A percentile compares a stretch with the other conserved stretches of the same genome.
Evolutionary conservation across 2,329 filamentous ascomycete genomes (phyloP).

Genomic region (Colletotrichum sublineola): DNA sequence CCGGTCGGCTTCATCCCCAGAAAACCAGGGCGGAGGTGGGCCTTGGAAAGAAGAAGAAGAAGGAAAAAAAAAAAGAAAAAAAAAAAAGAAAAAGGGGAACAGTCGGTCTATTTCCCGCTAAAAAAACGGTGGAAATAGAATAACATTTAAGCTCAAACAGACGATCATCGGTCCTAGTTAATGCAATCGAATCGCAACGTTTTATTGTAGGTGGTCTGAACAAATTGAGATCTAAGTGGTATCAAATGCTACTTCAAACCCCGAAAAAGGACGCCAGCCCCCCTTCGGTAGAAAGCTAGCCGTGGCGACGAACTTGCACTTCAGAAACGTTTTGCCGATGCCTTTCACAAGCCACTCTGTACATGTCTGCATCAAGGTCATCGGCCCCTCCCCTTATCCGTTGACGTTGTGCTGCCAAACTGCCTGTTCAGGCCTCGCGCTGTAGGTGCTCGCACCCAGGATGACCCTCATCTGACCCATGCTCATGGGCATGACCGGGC

Average conservation of each 20-base stretch:
- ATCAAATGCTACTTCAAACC: constrained; percentile 13
- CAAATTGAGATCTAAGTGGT: constrained; percentile 28
- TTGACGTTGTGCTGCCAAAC: constrained; percentile 63
- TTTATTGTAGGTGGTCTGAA: background rate
- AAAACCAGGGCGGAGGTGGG: constrained; percentile 28
- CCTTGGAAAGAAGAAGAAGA: background rate
- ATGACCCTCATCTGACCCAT: constrained; percentile 62
- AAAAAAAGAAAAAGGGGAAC: background rate
- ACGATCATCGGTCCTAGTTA: background rate
- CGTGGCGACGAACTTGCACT: too few relatives aligned
- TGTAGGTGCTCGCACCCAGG: constrained; percentile 59
- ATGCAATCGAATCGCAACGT: background rate
- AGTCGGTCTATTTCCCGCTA: constrained; percentile 22
- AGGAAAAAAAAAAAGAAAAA: too few relatives aligned
- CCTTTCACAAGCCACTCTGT: background rate
- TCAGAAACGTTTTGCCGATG: too few relatives aligned
- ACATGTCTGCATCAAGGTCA: background rate
- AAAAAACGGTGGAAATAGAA: background rate
- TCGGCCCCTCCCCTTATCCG: constrained; percentile 45
- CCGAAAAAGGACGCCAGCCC: background rate
- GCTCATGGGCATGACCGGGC: constrained; percentile 53
- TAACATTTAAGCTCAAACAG: constrained; percentile 21
- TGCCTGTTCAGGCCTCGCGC: constrained; percentile 58
- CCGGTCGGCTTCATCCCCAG: constrained; percentile 12
- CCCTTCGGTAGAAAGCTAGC: background rate